Base-by-base conservation (phyloP, 2,329 filamentous ascomycete species). In the Aureobasidium sp. region DNA sequence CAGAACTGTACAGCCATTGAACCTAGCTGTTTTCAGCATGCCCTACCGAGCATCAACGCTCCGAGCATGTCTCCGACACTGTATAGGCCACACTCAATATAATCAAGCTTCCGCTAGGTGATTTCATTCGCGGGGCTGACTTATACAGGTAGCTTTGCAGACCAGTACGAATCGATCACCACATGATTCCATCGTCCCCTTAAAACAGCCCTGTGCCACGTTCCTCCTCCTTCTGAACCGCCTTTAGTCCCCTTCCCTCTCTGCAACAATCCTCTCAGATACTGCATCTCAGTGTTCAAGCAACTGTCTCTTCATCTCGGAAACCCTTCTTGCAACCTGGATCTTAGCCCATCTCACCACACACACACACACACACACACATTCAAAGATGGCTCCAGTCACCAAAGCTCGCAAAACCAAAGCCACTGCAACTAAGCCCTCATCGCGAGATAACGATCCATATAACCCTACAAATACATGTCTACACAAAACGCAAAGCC, bases 401-500 rank as follows among this genome's bases (percentile, higher is more conserved):
- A 32, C 29, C 45, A 59, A 59, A 50, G 45, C 29, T 10, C 34
- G 34, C 36, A 59, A 59, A 34, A 41, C 36, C 25, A 21, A 25
- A 27, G 45, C 41, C 16, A 59, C 36, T 29, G 16, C 21, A 39
- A 39, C 34, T 21, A 59, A 9, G 25, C 32, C 54, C 6, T 49
- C 44, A 10, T 59, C 57, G 16, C 44, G 34, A 42, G 32, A 48
- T 8, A 32, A 15, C 3, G 15, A 48, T 48, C 11, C 30, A 39
- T 16, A 36, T 39, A 30, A 37, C 10, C n/a, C 10, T 30, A 9
- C 10, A 7, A 6, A 30, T 21, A 34, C 29, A 13, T 5, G 9
- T 10, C 7, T 6, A 41, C 25, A 15, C 21, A 29, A 7, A 25
- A 16, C 11, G 16, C 32, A 10, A 9, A 37, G 78, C 61, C 75